Evolutionary conservation across 225 moss, liverwort and hornwort genomes (phyloP), one percentile per base, ranked within the genome.

Genomic region (Polytrichum commune): DNA sequence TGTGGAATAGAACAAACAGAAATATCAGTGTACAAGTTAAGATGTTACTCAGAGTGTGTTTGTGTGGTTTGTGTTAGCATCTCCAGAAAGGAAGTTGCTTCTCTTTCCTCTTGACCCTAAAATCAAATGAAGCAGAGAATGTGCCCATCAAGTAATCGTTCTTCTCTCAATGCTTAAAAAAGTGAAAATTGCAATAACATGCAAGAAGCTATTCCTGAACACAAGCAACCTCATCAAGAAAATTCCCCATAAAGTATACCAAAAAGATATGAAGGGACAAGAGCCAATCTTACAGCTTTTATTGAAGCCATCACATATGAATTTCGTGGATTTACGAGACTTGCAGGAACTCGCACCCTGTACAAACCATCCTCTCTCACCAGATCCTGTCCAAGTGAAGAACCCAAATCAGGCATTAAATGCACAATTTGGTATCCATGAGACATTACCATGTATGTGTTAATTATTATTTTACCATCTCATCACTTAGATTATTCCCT

Each of bases 341-440:
- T 82, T 55, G 90, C 91, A 0, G 95, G 91, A 62, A 99, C 83
- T 55, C 98, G 93, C 63, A 99, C 62, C 30, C 84, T 90, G 54
- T 99, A 99, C 58, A 93, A 78, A 30, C 85, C 93, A 86, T 99
- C 98, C 7, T 74, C 80, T 54, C 78, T 88, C 70, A 99, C 87
- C 72, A 93, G 76, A 32, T 81, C 84, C 98, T 95, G 84, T 67
- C 71, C 63, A 90, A 53, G 57, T n/a, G 27, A 68, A 24, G 55
- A 63, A 73, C 69, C 72, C 84, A 89, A 74, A 46, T 46, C 0
- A 46, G 46, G 13, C 46, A 46, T 70, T 81, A 54, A 69, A 10
- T 28, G 53, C 26, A 19, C 20, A 62, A 27, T 62, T 29, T 26
- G 46, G 32, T 18, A 63, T 46, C 46, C 46, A 46, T 13, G 13